Percentiles rank a stretch among this genome's conserved stretches.
Evolutionary conservation across 768 basidiomycete species (phyloP).

Genomic region (Sistotremastrum niveocremeum): DNA sequence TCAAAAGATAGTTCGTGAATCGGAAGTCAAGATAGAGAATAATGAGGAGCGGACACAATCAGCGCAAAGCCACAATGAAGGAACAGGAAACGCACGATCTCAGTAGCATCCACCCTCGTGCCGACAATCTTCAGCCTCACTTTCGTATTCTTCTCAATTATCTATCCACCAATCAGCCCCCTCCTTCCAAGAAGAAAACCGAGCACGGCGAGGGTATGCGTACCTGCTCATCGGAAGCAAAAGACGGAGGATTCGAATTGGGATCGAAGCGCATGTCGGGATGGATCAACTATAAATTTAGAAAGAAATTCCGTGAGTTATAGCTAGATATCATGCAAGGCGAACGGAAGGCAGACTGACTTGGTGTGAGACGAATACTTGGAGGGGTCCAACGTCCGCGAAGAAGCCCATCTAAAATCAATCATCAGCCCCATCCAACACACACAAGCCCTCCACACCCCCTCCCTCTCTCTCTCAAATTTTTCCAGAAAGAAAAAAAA

Average conservation of each 20-base stretch:
- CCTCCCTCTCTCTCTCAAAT: not conserved
- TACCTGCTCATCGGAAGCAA: conserved; percentile 82
- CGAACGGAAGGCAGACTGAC: conserved; percentile 28
- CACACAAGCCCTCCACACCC: not conserved
- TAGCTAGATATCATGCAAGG: conserved; percentile 3
- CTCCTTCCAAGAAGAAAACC: conserved; percentile 4
- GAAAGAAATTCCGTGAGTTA: not conserved
- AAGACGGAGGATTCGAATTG: conserved; percentile 93
- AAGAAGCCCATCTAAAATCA: conserved; percentile 88
- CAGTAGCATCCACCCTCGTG: conserved; percentile 92
- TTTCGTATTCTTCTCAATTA: conserved; percentile 86
- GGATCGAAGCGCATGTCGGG: conserved; percentile 93
- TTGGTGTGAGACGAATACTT: conserved; percentile 92
- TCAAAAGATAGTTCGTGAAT: too few species aligned
- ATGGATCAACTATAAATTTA: conserved; percentile 58
- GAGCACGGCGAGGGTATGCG: not conserved
- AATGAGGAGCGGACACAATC: not conserved
- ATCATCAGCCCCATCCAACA: not conserved
- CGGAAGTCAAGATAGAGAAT: not conserved
- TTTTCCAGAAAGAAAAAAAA: not conserved
- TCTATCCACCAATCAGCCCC: conserved; percentile 33
- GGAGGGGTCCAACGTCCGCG: conserved; percentile 87
- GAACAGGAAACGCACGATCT: conserved; percentile 55
- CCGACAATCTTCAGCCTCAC: conserved; percentile 97
- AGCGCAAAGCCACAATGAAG: not conserved